Conservation (phyloP, 2,329 filamentous ascomycete genomes). For the Diaporthe nobilis region DNA sequence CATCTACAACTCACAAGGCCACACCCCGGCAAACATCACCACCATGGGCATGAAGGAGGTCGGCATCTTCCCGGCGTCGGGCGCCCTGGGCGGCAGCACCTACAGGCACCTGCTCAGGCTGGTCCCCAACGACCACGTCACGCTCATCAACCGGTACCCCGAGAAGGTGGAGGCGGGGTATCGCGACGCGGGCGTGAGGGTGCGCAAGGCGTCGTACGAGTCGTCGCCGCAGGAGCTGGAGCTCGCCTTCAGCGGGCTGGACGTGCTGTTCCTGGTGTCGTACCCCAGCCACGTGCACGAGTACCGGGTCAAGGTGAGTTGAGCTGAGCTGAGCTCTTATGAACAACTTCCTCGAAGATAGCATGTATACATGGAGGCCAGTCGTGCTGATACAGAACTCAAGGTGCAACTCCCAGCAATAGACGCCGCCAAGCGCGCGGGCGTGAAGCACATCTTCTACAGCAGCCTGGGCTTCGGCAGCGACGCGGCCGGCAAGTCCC, state of each 20-base stretch:
- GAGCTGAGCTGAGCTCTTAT: slow-evolving; percentile 7
- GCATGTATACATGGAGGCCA: not conserved
- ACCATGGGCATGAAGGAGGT: slow-evolving; percentile 51
- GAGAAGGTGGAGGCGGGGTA: slow-evolving; percentile 56
- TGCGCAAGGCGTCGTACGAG: slow-evolving; percentile 68
- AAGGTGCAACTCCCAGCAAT: slow-evolving; percentile 60
- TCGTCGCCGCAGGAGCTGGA: slow-evolving; percentile 57
- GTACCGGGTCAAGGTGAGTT: slow-evolving; percentile 57
- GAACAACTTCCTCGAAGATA: not conserved
- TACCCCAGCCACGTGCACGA: slow-evolving; percentile 65
- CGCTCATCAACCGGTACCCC: slow-evolving; percentile 62
- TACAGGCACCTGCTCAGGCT: slow-evolving; percentile 61
- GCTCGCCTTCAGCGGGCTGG: slow-evolving; percentile 62
- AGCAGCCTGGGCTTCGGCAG: slow-evolving; percentile 70
- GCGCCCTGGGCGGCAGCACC: slow-evolving; percentile 66
- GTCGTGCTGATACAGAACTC: not conserved
- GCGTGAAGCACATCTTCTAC: slow-evolving; percentile 70
- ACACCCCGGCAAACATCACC: not conserved
- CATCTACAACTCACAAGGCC: not conserved
- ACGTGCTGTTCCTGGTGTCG: slow-evolving; percentile 69
- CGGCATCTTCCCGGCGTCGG: slow-evolving; percentile 66
- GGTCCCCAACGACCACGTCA: slow-evolving; percentile 59
- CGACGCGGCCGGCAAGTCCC: slow-evolving; percentile 47
- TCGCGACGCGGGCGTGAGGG: slow-evolving; percentile 59
- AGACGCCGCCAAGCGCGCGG: slow-evolving; percentile 64